Evolutionary conservation across 1,139 yeast species (phyloP), one percentile per base, ranked within the genome.

Genomic region (Blastobotrys illinoisensis): DNA sequence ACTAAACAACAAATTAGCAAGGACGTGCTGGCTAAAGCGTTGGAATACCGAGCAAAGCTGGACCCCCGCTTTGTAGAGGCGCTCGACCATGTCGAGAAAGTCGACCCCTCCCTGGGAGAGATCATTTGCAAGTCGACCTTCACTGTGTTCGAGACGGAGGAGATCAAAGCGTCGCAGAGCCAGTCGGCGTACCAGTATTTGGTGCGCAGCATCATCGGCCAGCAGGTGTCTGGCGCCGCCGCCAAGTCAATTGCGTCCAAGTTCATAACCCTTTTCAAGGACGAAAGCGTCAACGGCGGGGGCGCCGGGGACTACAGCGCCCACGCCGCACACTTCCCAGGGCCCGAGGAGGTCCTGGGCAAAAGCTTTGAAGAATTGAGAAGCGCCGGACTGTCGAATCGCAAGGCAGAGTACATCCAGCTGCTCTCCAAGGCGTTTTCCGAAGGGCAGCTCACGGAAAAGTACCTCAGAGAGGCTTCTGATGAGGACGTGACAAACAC

Each of bases 181-280:
- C 43, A 43, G 26, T 45, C 57, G 1, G 61, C 67, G 66, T 74
- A 74, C 62, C 68, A 71, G 67, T 63, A 79, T 71, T 66, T 81
- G 6, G 74, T 75, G 0, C 70, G 78, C 50, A 77, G 81, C 7
- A 63, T 89, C 6, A 79, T 88, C 14, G 80, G 88, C 0, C 97
- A 90, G 70, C 97, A 90, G 67, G 85, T 90, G 4, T 85, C 93
- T 60, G 96, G 96, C 0, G 78, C 82, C 0, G 95, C 97, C 0
- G 97, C 97, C 0, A 70, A 66, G 11, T 77, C 91, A 1, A 86
- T 90, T 43, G 77, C 79, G 54, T 60, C 60, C 11, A 78, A 79
- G 61, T 80, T 89, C 56, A 69, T 72, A 11, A 76, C 68, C 0
- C 62, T 74, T 14, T 78, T 72, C 51, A 50, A 54, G 3, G 51